A percentile compares a stretch with the other conserved stretches of the same genome.
These are phyloP conservation scores for Penicillium mononematosum DNA, from an alignment of 495 filamentous ascomycete genomes.

Conservation along the genomic window DNA sequence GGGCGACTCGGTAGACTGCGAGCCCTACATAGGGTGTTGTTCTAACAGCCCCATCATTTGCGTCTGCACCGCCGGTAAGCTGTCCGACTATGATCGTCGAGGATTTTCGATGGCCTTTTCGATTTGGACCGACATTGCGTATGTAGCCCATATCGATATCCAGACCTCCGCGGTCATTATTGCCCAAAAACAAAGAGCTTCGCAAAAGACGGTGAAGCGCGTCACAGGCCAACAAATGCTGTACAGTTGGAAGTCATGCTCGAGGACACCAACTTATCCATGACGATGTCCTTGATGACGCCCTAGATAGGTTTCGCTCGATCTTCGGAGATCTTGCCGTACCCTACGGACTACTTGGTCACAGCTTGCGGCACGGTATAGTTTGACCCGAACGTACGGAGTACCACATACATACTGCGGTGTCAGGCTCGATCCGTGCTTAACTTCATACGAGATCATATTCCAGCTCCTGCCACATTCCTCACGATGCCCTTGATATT, in stretches of 20 bases:
- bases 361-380: not conserved
- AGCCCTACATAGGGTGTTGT: constrained; percentile 12
- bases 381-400: not conserved
- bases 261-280: constrained; percentile 1
- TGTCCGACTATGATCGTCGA: constrained; percentile 12
- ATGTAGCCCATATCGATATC: constrained; percentile 32
- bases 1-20: constrained; percentile 1
- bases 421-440: not conserved
- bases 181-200: constrained; percentile 11
- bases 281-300: not conserved
- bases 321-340: not conserved
- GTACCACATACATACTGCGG: not conserved
- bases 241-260: not conserved
- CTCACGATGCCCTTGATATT: not conserved
- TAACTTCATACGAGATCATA: not conserved
- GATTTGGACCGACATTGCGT: constrained; percentile 22
- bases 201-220: constrained; percentile 33
- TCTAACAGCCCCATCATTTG: constrained; percentile 16
- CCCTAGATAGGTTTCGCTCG: not conserved
- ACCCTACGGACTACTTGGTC: not conserved
- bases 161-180: constrained; percentile 22
- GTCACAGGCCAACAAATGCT: constrained; percentile 15
- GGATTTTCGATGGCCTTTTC: constrained; percentile 21
- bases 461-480: not conserved
- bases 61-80: constrained; percentile 29